Conservation (phyloP, 805 yeast genomes). For the Yamadazyma ubonensis region DNA sequence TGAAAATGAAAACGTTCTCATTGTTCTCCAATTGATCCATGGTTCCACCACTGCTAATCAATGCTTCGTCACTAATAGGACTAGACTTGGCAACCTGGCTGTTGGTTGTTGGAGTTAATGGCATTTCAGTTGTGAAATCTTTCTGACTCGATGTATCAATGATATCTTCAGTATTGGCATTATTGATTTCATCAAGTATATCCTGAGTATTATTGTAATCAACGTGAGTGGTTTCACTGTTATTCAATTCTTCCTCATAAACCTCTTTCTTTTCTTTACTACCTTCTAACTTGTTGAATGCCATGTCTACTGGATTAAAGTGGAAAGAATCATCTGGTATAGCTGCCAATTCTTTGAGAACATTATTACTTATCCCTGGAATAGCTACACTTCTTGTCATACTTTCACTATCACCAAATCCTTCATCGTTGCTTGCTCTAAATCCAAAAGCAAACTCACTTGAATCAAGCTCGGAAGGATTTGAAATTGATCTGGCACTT, state of each 20-base stretch:
- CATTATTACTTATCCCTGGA: constrained; percentile 47
- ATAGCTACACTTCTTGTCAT: constrained; percentile 47
- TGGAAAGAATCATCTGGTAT: constrained; percentile 74
- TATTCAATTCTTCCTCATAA: constrained; percentile 5
- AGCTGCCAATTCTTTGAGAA: constrained; percentile 63
- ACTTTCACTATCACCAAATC: constrained; percentile 3
- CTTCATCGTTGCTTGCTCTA: constrained; percentile 7
- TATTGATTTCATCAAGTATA: constrained; percentile 38
- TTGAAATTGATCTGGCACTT: neutral
- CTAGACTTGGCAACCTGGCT: neutral
- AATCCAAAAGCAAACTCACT: constrained; percentile 9
- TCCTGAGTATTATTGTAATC: constrained; percentile 29
- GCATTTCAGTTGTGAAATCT: constrained; percentile 23
- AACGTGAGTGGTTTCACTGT: constrained; percentile 15
- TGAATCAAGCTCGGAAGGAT: neutral
- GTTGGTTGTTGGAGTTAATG: constrained; percentile 31
- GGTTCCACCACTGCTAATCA: constrained; percentile 2
- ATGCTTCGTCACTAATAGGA: neutral
- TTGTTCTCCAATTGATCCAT: constrained; percentile 8
- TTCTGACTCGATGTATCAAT: constrained; percentile 16
- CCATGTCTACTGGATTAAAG: constrained; percentile 65
- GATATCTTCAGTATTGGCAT: constrained; percentile 40
- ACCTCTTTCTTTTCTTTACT: constrained; percentile 11
- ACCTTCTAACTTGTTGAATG: constrained; percentile 75
- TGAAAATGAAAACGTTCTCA: constrained; percentile 17